phyloP scores from a whole-genome alignment of 331 rosid species.

The Acacia concinna region DNA sequence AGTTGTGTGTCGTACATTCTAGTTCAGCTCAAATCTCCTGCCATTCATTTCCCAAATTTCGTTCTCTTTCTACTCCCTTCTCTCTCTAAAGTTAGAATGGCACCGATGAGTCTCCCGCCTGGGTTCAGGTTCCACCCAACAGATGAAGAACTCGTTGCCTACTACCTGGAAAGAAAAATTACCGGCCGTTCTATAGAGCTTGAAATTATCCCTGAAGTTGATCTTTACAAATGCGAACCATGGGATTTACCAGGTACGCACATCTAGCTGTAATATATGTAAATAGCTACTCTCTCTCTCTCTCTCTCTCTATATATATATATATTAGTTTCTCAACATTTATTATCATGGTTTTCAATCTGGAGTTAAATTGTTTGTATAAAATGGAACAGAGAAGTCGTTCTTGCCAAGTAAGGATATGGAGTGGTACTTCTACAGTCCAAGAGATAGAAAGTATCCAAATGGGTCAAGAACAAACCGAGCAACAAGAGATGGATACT shows the following conservation, averaged over 20 bases:
- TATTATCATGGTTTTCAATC: neutral
- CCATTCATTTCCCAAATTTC: constrained; percentile 12
- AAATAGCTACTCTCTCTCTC: neutral
- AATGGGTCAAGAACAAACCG: constrained; percentile 95
- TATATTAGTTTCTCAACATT: neutral
- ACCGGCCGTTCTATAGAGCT: constrained; percentile 88
- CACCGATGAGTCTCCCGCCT: constrained; percentile 97
- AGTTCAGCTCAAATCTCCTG: constrained; percentile 34
- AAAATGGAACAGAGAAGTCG: constrained; percentile 60
- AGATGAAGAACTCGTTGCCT: constrained; percentile 96
- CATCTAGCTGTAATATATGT: neutral
- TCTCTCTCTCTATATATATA: too few relatives aligned
- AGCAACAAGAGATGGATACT: constrained; percentile 88
- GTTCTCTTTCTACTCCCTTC: constrained; percentile 23
- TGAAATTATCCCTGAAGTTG: constrained; percentile 93
- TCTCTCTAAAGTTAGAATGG: constrained; percentile 52
- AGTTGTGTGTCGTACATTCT: constrained; percentile 52
- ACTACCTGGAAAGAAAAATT: constrained; percentile 83
- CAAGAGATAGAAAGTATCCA: constrained; percentile 91
- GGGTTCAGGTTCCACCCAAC: constrained; percentile 98
- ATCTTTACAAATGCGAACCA: constrained; percentile 95
- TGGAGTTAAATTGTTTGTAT: neutral
- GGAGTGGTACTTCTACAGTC: constrained; percentile 99
- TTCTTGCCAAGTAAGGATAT: constrained; percentile 85
- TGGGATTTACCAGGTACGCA: constrained; percentile 94